Conservation (phyloP, 116 monocot species). For the Thalassia testudinum region DNA sequence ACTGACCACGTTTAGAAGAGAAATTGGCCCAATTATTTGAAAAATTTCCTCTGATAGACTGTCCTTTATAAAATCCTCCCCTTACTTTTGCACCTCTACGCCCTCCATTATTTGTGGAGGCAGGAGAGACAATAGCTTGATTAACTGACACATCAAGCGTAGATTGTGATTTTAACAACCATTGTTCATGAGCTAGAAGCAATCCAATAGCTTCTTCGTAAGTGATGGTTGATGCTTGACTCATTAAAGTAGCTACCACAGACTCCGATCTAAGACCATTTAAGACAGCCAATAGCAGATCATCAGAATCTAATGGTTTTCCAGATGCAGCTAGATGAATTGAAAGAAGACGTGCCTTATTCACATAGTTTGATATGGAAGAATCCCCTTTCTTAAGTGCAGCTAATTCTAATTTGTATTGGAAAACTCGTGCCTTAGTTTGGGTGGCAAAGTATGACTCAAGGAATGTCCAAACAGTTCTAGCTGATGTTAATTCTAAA, state of each 20-base stretch:
- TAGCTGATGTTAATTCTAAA: neutral
- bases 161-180: neutral
- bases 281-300: neutral
- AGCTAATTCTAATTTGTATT: neutral
- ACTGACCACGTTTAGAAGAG: too few species aligned
- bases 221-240: too few species aligned
- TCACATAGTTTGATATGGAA: neutral
- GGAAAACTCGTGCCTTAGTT: neutral
- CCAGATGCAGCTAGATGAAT: neutral
- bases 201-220: neutral
- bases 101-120: neutral
- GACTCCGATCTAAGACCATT: neutral
- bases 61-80: too few species aligned
- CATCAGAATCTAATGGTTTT: neutral
- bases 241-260: neutral
- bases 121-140: neutral
- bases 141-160: neutral
- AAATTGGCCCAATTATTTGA: too few species aligned
- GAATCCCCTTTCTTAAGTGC: neutral
- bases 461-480: neutral
- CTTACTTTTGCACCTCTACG: neutral
- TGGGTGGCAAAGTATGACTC: neutral
- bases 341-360: neutral
- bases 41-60: too few species aligned
- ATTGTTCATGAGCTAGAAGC: neutral